Base-by-base conservation (phyloP, 768 basidiomycete species). In the Kwoniella dendrophila region DNA sequence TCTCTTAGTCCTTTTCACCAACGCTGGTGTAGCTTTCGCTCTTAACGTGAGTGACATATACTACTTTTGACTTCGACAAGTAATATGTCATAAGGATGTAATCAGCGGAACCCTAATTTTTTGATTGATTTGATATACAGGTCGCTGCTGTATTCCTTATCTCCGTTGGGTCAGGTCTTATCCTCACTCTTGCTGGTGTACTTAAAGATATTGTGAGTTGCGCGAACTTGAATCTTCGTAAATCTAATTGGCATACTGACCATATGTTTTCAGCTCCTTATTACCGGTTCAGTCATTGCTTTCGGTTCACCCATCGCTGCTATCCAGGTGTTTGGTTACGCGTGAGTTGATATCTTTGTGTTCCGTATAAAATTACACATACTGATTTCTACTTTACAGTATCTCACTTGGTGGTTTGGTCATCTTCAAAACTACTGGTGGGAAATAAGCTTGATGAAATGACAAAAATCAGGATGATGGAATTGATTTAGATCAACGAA, bases 101-200 rank as follows among this genome's bases (percentile, higher is more conserved):
- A 40, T 10, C 38, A 40, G 10, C 30, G 3, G 12, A 26, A 29
- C 11, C 11, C 52, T 47, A n/a, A 10, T 29, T 11, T 56, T 44
- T 29, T 61, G 34, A 48, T n/a, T n/a, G n/a, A n/a, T n/a, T n/a
- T 8, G 36, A 38, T 11, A 20, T 24, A 24, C 29, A 77, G 75
- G 76, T 97, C 56, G 92, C 95, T 1, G 94, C 94, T 29, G 94
- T 97, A 32, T 98, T 95, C 83, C 83, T 97, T 69, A 92, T 97
- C 41, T 85, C 92, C 43, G 89, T 87, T 0, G 93, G 88, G 16
- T 89, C 88, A 12, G 69, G 73, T 64, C 57, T 98, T 63, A 86
- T 97, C 33, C 82, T 97, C 62, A 97, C 95, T 7, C 85, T 98
- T 5, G 95, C 95, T 4, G 95, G 95, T 36, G 93, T 97, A 22